Evolutionary conservation across 805 yeast species (phyloP).

Genomic region (Metahyphopichia silvanorum): DNA sequence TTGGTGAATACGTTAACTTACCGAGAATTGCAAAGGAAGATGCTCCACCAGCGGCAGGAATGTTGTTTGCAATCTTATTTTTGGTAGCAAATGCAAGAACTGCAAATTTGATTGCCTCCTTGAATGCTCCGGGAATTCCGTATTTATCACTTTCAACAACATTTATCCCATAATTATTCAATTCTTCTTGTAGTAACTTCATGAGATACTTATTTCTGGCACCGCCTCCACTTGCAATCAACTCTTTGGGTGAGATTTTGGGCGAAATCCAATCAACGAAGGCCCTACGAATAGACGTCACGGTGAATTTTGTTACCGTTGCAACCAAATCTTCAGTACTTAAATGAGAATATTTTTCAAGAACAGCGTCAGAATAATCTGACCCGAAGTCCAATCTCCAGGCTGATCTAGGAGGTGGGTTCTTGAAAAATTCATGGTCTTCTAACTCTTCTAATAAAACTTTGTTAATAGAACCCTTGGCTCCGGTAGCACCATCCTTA

Average conservation of each 20-base stretch:
- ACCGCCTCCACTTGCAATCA: conserved; percentile 22
- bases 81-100: too few relatives aligned
- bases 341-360: conserved; percentile 11
- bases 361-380: conserved; percentile 11
- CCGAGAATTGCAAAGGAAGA: too few relatives aligned
- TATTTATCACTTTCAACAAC: conserved; percentile 11
- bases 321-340: conserved; percentile 16
- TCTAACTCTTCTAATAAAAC: conserved; percentile 15
- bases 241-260: conserved; percentile 14
- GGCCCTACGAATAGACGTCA: conserved; percentile 17
- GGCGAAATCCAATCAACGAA: conserved; percentile 12
- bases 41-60: too few relatives aligned
- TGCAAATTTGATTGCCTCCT: conserved; percentile 22
- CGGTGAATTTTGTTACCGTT: conserved; percentile 20
- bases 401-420: conserved; percentile 19
- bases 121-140: conserved; percentile 9
- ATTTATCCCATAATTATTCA: conserved; percentile 14
- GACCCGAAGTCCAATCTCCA: conserved; percentile 23
- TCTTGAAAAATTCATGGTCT: conserved; percentile 12
- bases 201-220: conserved; percentile 18
- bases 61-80: too few relatives aligned
- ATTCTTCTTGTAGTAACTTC: conserved; percentile 7
- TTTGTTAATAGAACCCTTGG: conserved; percentile 15
- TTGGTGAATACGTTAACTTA: too few relatives aligned
- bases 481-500: conserved; percentile 19